These are phyloP conservation scores for Septoria petroselini DNA, from an alignment of 2,329 filamentous ascomycete genomes.

Conservation along the genomic window DNA sequence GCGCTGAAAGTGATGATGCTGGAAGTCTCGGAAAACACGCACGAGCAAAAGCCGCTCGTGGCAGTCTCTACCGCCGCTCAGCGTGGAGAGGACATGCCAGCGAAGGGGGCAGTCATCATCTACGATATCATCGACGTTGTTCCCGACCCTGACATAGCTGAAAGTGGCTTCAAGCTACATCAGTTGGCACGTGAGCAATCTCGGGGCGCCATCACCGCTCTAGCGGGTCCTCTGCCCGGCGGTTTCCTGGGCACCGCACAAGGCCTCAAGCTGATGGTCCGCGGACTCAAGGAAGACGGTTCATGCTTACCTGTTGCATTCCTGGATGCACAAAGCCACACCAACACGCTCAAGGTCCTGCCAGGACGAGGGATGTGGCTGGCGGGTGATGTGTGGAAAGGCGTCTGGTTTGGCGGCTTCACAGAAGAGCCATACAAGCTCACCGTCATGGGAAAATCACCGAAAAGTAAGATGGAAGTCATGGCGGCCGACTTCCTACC, in stretches of 20 bases:
- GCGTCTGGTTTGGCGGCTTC: slow-evolving; percentile 93
- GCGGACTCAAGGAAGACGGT: slow-evolving; percentile 92
- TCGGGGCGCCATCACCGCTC: slow-evolving; percentile 81
- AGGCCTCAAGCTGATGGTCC: slow-evolving; percentile 95
- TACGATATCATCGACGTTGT: slow-evolving; percentile 91
- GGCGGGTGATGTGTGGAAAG: slow-evolving; percentile 87
- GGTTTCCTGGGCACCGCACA: slow-evolving; percentile 88
- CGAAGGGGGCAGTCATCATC: slow-evolving; percentile 80
- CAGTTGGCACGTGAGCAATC: slow-evolving; percentile 87
- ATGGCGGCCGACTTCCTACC: slow-evolving; percentile 84
- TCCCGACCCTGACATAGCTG: slow-evolving; percentile 77
- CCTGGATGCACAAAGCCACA: slow-evolving; percentile 95
- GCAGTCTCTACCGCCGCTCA: slow-evolving; percentile 79
- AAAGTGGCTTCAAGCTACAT: slow-evolving; percentile 82
- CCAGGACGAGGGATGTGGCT: slow-evolving; percentile 79
- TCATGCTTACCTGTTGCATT: slow-evolving; percentile 91
- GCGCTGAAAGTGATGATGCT: slow-evolving; percentile 80
- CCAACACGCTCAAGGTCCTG: slow-evolving; percentile 79
- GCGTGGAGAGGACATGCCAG: slow-evolving; percentile 86
- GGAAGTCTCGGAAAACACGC: slow-evolving; percentile 86
- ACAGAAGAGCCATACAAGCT: slow-evolving; percentile 97
- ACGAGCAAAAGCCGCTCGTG: slow-evolving; percentile 78
- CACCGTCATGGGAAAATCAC: slow-evolving; percentile 83
- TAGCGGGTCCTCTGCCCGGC: slow-evolving; percentile 69
- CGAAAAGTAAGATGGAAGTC: slow-evolving; percentile 69